These are phyloP conservation scores for Monsonia emarginata DNA, from an alignment of 441 rosid species.

Conservation along the genomic window DNA sequence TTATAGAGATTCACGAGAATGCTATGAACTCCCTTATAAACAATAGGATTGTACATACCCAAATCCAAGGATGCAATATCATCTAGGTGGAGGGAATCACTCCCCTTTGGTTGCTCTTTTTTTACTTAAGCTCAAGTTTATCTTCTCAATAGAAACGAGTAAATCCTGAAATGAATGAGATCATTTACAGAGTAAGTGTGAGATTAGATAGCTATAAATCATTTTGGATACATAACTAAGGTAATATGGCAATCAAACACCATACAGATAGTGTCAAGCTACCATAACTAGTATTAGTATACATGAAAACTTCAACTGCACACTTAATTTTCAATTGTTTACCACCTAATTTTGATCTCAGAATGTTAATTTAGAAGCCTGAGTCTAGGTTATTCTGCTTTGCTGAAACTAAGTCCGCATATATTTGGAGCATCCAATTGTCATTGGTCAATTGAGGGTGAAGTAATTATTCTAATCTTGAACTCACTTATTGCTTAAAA, in stretches of 20 bases:
- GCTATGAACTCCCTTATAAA: too few species aligned
- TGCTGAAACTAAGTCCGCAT: not conserved
- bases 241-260: not conserved
- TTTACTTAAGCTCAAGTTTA: constrained; percentile 13
- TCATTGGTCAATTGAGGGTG: not conserved
- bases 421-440: too few species aligned
- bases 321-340: not conserved
- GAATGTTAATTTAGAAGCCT: not conserved
- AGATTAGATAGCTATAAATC: not conserved
- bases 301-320: not conserved
- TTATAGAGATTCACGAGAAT: not conserved
- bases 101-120: constrained; percentile 9
- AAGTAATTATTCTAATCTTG: not conserved
- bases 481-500: not conserved
- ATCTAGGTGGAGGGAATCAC: constrained; percentile 12
- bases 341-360: not conserved
- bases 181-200: not conserved
- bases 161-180: constrained; percentile 11
- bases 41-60: not conserved
- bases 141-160: constrained; percentile 17
- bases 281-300: not conserved
- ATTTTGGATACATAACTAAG: not conserved
- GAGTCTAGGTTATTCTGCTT: not conserved
- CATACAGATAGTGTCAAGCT: not conserved
- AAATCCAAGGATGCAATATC: constrained; percentile 18